Evolutionary conservation across 1,284 basidiomycete genomes (phyloP).

Genomic region (Trametes sp.): DNA sequence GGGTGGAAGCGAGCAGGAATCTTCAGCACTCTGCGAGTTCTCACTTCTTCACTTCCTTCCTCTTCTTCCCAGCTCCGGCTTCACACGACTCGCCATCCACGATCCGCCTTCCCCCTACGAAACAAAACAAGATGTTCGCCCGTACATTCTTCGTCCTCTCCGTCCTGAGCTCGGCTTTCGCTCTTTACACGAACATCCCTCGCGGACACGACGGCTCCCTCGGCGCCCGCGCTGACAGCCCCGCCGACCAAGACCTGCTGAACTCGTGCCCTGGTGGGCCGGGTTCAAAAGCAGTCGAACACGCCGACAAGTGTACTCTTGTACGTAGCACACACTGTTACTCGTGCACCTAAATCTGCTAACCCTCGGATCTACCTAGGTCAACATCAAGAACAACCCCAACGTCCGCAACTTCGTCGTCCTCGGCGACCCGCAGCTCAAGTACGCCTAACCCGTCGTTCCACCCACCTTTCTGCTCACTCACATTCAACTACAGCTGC

Average conservation of each 20-base stretch:
- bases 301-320: conserved; percentile 4
- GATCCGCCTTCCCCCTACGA: too few species aligned
- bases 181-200: background rate
- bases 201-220: conserved; percentile 1
- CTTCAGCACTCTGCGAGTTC: conserved; percentile 11
- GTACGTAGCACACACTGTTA: background rate
- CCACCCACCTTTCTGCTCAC: background rate
- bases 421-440: conserved; percentile 23
- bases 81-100: background rate
- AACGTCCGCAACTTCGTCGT: conserved; percentile 13
- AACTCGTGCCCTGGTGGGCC: conserved; percentile 8
- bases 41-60: background rate
- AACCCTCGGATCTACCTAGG: background rate
- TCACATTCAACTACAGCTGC: conserved; percentile 6
- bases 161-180: background rate
- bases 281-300: background rate
- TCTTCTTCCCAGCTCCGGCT: background rate
- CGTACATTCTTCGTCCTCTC: conserved; percentile 1
- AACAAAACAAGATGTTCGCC: background rate
- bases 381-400: conserved; percentile 19
- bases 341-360: background rate
- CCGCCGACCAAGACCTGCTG: conserved; percentile 6
- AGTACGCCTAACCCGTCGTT: background rate
- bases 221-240: background rate
- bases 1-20: too few species aligned